Evolutionary conservation across 345 rosid species (phyloP), one percentile per base, ranked within the genome.

Genomic region (Alliaria petiolata): DNA sequence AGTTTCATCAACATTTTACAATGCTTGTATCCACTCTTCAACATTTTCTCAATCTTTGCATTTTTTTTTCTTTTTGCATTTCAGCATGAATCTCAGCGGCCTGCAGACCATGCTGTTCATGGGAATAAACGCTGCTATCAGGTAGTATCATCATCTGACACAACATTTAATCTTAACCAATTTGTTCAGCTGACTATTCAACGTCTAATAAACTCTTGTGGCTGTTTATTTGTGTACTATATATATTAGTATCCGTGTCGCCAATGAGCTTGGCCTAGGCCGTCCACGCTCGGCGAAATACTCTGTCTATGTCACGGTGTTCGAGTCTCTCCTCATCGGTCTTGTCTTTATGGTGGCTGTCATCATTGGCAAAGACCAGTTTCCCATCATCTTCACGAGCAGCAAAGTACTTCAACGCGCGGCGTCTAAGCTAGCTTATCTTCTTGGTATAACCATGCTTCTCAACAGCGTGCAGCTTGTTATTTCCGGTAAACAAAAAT

Each of bases 391-490:
- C 14, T 90, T 85, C 82, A 90, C 96, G 1, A 84, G 34, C 78
- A 86, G 87, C 80, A 33, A 79, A 75, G 72, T 16, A 0, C 45
- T 92, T 51, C 89, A 80, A 70, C 65, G 3, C 0, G 87, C 93
- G 0, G 90, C 81, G 14, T 69, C 93, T 17, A 83, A 78, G 60
- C 80, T 88, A 5, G 91, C 96, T 10, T 80, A 69, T 67, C 85
- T 88, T 36, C 96, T 92, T 1, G 96, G 82, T 26, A 42, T 85
- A 58, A 89, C 95, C 68, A 92, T 90, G 92, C 85, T 90, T 76
- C 85, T 88, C 13, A 92, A 90, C 78, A 88, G 95, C 63, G 83
- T 92, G 3, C 98, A 92, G 74, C 96, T 95, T 1, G 95, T 92
- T 16, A 75, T 92, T 26, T 90, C 96, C 42, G 95, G 98, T 92